Evolutionary conservation across 1,284 basidiomycete species (phyloP).

Genomic region (Ustilago xerochloae): DNA sequence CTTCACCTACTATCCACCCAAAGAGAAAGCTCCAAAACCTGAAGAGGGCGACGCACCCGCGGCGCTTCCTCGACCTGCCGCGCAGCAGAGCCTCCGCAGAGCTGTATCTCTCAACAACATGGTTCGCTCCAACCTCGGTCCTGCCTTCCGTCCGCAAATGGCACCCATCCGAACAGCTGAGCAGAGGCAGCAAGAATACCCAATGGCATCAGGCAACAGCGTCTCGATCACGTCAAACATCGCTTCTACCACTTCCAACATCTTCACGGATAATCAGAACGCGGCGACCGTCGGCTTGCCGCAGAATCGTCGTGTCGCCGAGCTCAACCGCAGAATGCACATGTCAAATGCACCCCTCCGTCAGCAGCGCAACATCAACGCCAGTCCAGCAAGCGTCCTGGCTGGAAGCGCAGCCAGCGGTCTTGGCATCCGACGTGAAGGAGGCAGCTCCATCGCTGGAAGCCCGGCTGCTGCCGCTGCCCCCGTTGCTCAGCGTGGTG

Average conservation of each 20-base stretch:
- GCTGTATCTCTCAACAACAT: constrained; percentile 82
- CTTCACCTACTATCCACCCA: constrained; percentile 64
- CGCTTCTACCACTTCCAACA: constrained; percentile 82
- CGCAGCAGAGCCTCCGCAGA: constrained; percentile 73
- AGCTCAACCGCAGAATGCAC: constrained; percentile 57
- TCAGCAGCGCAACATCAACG: constrained; percentile 17
- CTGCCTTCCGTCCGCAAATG: constrained; percentile 18
- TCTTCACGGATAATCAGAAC: constrained; percentile 45
- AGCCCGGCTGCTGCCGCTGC: no score
- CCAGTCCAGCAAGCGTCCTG: constrained; percentile 47
- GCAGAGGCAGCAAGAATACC: constrained; percentile 45
- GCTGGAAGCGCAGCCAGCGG: constrained; percentile 43
- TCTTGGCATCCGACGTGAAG: constrained; percentile 40
- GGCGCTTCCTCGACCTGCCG: constrained; percentile 9
- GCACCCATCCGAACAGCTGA: constrained; percentile 25
- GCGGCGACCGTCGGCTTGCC: constrained; percentile 37
- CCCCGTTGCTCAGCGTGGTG: constrained; percentile 12
- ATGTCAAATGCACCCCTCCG: constrained; percentile 34
- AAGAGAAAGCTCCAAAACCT: constrained; percentile 21
- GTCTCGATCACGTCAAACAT: constrained; percentile 89
- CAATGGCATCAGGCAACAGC: constrained; percentile 75
- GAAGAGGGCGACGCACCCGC: constrained; percentile 11
- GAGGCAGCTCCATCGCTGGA: constrained; percentile 22
- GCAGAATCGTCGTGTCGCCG: constrained; percentile 55
- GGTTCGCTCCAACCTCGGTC: constrained; percentile 69